A percentile compares a stretch with the other conserved stretches of the same genome.
These are phyloP conservation scores for Stentor roeselii DNA, from an alignment of 73 alveolate species.

Conservation along the genomic window DNA sequence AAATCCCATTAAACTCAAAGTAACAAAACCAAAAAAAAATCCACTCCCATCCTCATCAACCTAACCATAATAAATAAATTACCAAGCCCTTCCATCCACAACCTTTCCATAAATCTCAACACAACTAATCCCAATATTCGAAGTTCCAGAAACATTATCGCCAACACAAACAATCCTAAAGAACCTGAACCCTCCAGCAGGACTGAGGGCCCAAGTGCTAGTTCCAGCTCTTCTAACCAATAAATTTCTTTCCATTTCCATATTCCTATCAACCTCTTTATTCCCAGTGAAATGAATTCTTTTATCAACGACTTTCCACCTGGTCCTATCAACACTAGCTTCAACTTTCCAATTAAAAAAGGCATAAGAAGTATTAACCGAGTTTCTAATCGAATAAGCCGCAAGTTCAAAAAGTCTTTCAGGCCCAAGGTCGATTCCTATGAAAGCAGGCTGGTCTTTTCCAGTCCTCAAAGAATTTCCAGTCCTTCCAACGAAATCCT, in stretches of 20 bases:
- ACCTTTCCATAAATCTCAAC: constrained; percentile 92
- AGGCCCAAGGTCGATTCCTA: constrained; percentile 93
- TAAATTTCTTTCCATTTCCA: constrained; percentile 67
- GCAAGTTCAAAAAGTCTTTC: constrained; percentile 79
- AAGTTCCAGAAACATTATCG: constrained; percentile 83
- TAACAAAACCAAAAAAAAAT: too few species aligned
- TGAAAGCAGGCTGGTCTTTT: constrained; percentile 76
- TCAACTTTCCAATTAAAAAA: constrained; percentile 92
- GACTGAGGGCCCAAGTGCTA: constrained; percentile 79
- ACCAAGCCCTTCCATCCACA: constrained; percentile 30
- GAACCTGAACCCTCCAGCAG: constrained; percentile 72
- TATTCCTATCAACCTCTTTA: constrained; percentile 44
- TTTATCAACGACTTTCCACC: constrained; percentile 83
- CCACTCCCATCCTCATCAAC: too few species aligned
- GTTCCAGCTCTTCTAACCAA: constrained; percentile 59
- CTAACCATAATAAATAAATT: too few species aligned
- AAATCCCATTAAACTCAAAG: too few species aligned
- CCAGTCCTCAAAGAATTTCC: neutral
- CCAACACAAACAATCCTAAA: constrained; percentile 84
- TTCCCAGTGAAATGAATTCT: constrained; percentile 71
- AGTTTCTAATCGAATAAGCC: constrained; percentile 82
- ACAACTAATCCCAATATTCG: constrained; percentile 80
- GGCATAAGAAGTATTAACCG: constrained; percentile 83
- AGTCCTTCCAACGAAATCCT: constrained; percentile 66
- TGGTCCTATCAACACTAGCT: constrained; percentile 80